Conservation (phyloP, 768 basidiomycete genomes). For the Suillus subaureus region DNA sequence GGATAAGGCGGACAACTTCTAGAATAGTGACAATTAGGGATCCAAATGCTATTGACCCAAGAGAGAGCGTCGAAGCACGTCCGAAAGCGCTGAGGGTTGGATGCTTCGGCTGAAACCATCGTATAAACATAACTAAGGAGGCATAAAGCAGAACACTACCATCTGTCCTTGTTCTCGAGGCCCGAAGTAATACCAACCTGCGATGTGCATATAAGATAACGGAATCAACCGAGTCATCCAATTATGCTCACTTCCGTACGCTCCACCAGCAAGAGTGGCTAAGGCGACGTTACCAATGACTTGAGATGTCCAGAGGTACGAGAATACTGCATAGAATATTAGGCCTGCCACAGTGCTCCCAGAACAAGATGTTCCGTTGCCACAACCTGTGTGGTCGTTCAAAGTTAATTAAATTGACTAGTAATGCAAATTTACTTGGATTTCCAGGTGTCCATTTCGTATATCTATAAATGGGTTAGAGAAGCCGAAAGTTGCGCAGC, state of each 20-base stretch:
- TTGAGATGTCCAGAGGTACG: constrained; percentile 86
- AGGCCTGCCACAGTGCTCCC: constrained; percentile 77
- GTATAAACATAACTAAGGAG: neutral
- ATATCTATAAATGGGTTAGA: constrained; percentile 33
- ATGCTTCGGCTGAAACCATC: constrained; percentile 56
- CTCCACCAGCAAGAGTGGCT: constrained; percentile 80
- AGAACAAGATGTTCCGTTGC: constrained; percentile 56
- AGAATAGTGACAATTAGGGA: constrained; percentile 81
- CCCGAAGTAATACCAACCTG: constrained; percentile 81
- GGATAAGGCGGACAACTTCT: constrained; percentile 64
- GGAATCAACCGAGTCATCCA: neutral
- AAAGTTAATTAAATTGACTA: neutral
- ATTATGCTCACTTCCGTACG: constrained; percentile 53
- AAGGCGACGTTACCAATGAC: constrained; percentile 79
- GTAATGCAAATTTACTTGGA: constrained; percentile 48
- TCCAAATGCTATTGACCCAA: constrained; percentile 86
- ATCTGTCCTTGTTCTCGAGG: constrained; percentile 65
- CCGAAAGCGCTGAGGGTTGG: constrained; percentile 71
- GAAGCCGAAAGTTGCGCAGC: neutral
- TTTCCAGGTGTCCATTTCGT: constrained; percentile 79
- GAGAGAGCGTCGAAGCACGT: constrained; percentile 74
- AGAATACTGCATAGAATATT: constrained; percentile 77
- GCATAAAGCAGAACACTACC: constrained; percentile 35
- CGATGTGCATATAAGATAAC: constrained; percentile 5
- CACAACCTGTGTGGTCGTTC: constrained; percentile 46